Base-by-base conservation (phyloP, 2,329 filamentous ascomycete species). In the Colletotrichum sp. region DNA sequence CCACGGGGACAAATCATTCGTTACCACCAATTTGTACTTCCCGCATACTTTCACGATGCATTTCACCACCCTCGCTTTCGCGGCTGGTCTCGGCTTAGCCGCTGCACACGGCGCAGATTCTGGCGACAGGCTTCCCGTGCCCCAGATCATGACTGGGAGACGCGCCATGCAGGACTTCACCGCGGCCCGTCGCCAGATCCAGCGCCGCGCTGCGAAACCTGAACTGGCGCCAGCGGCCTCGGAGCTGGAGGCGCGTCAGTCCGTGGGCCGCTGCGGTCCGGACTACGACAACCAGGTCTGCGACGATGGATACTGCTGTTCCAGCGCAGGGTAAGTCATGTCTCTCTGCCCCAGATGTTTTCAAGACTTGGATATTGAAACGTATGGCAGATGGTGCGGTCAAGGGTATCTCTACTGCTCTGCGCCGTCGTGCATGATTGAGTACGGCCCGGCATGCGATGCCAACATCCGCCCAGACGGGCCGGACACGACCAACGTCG, bases 401-500 rank as follows among this genome's bases (percentile, higher is more conserved):
- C 86, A 82, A n/a, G 87, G 85, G 6, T 81, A 81, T 13, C 87
- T 90, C 3, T 92, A 92, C 82, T 94, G 92, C 83, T 87, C 87
- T 34, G 89, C 91, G 24, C 92, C 92, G 3, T 89, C 92, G 69
- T 94, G 92, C 80, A 88, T 91, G 80, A 90, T 92, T 79, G 83
- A 89, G 78, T 92, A 90, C 78, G 91, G 91, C n/a, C 87, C 91
- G 24, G 88, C 84, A 6, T 94, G 92, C 78, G 91, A 93, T 78
- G 91, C 89, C 69, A 93, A 93, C 78, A 86, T 79, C 87, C 90
- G 67, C 76, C 88, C 77, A 5, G 74, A 76, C 0, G 92, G 92
- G 2, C 84, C 86, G 10, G 89, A 91, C 75, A 93, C 92, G 1
- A 87, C 87, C 5, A 84, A 83, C 2, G 82, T 93, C 62, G 81